Base-by-base conservation (phyloP, 768 basidiomycete genomes). In the Lentinula aciculospora region DNA sequence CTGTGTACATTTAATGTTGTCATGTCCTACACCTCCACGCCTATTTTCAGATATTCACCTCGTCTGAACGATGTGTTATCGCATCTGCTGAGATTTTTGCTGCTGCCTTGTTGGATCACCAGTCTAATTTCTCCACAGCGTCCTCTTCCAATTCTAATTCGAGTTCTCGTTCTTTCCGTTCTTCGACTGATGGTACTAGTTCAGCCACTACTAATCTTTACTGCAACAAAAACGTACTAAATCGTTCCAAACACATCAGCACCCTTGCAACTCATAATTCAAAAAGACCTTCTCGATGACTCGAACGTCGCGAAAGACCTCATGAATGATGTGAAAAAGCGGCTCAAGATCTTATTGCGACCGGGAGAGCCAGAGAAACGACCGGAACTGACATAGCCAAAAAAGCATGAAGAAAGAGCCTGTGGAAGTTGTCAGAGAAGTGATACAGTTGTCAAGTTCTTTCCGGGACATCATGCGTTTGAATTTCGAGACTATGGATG, bases 231-330 rank as follows among this genome's bases (percentile, higher is more conserved):
- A 72, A 71, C 44, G 62, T 71, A 8, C 72, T 57, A 3, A 45
- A 28, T 34, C 44, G 56, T 10, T n/a, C 76, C 13, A 68, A 74
- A 60, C 69, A 76, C 47, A 64, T 66, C 75, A 65, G 70, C 74
- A 34, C 78, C 81, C 6, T 70, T 81, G 53, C 86, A 85, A 60
- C 80, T 99, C 46, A 97, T 98, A 62, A 78, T 97, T 56, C 85
- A 97, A 59, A 94, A 98, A 66, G 97, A 98, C 71, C 78, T 99
- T 25, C 75, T 99, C 23, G 97, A 99, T 67, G 97, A 99, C 70
- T 98, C 97, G 4, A 99, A 98, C 71, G 97, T 97, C 1, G 97
- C 97, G 1, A 99, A 99, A 67, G 93, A 96, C 65, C 81, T 96
- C 55, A 98, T 93, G 92, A 94, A 97, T 67, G 93, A 96, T 63